Evolutionary conservation across 192 early-diverging fungal genomes (phyloP), one percentile per base, ranked within the genome.

Genomic region (Gaertneriomyces semiglobifer): DNA sequence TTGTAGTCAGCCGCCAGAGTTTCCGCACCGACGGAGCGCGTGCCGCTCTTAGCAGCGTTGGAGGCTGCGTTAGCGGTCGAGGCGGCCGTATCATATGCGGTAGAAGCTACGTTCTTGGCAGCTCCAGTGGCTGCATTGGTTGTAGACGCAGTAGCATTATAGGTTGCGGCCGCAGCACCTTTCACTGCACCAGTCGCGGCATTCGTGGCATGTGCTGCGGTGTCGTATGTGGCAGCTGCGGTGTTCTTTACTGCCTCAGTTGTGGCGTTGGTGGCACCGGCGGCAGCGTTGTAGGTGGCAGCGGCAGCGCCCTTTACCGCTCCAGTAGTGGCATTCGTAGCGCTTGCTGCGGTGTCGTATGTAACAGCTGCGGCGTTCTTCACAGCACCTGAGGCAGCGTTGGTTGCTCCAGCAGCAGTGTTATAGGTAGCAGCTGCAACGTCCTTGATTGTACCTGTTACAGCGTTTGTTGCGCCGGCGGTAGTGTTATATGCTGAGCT

Each of bases 261-360:
- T 0, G 53, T 44, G 6, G 51, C 48, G 1, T 58, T 39, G 52
- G 61, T 70, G 14, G 43, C 18, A 40, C 0, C 0, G 0, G 62
- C 58, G 0, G 63, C 57, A 2, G 53, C 40, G 9, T 58, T 1
- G 65, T 61, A 61, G 0, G 65, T 53, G 9, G 65, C 14, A 0
- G 70, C 69, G 25, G 48, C 54, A 63, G 69, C 70, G 63, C 65
- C 59, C 56, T 76, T 69, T 25, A 60, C 70, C 42, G 55, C 53
- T 40, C 53, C 64, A 56, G 61, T 60, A 33, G 61, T 70, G 5
- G 60, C 60, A 20, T 54, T 65, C 38, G 62, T 44, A 0, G 18
- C 61, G 33, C 10, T 63, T 16, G 65, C 66, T 5, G 41, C 64
- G 19, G 57, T 62, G 46, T 66, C 55, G 44, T 59, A 48, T 2